Percentiles rank a stretch among this genome's conserved stretches.
phyloP scores from a whole-genome alignment of 495 filamentous ascomycete genomes.

The Penicillium canescens region DNA sequence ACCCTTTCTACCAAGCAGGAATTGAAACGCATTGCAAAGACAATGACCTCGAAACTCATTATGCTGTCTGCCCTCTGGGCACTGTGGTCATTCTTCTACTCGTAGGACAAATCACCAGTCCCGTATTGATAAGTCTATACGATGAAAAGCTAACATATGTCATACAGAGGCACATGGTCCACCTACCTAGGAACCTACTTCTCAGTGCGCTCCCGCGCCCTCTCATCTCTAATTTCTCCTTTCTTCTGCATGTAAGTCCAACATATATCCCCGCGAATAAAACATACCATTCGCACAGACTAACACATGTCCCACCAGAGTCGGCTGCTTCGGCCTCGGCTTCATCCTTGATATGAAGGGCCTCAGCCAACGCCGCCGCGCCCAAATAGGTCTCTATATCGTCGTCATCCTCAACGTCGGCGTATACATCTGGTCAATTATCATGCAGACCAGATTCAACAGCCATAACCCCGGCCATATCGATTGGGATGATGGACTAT shows the following conservation, averaged over 20 bases:
- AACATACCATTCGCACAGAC: background rate
- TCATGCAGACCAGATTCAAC: slow-evolving; percentile 28
- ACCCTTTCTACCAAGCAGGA: slow-evolving; percentile 29
- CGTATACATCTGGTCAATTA: slow-evolving; percentile 34
- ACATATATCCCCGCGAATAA: background rate
- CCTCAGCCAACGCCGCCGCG: slow-evolving; percentile 29
- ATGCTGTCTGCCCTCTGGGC: slow-evolving; percentile 28
- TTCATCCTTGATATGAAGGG: slow-evolving; percentile 33
- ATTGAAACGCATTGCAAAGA: slow-evolving; percentile 26
- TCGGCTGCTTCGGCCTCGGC: slow-evolving; percentile 34
- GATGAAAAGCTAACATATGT: slow-evolving; percentile 5
- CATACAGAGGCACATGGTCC: slow-evolving; percentile 24
- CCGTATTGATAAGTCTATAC: background rate
- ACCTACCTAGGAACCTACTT: slow-evolving; percentile 33
- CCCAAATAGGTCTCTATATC: slow-evolving; percentile 28
- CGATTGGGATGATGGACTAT: slow-evolving; percentile 27
- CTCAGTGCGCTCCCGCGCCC: slow-evolving; percentile 29
- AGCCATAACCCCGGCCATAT: slow-evolving; percentile 25
- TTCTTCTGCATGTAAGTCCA: slow-evolving; percentile 35
- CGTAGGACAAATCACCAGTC: slow-evolving; percentile 6
- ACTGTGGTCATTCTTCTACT: slow-evolving; percentile 35
- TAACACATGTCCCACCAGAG: slow-evolving; percentile 5
- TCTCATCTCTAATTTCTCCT: slow-evolving; percentile 32
- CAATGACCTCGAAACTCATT: slow-evolving; percentile 29
- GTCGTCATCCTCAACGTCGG: slow-evolving; percentile 30